Base-by-base conservation (phyloP, 768 basidiomycete genomes). In the Trametes cingulata region DNA sequence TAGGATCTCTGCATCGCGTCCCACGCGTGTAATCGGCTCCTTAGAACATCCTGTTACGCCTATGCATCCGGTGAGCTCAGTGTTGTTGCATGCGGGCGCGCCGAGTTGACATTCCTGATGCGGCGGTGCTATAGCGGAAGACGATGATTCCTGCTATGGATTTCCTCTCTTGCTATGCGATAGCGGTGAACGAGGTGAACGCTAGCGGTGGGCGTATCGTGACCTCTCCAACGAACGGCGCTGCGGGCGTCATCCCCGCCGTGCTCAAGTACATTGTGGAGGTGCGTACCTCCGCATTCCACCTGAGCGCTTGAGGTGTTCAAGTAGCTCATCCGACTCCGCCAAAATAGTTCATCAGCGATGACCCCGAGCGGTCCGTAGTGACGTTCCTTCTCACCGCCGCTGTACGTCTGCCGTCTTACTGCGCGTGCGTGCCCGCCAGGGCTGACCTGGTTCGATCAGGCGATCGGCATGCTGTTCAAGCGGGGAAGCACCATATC, bases 401-500 rank as follows among this genome's bases (percentile, higher is more conserved):
- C 48, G 79, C 91, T 53, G 93, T 92, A 68, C 65, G 85, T 78
- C n/a, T 41, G n/a, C 36, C 7, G 5, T 24, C 40, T 20, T 62
- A 24, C 5, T 55, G 35, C 9, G 6, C 39, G 17, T 19, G 8
- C 13, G 35, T 40, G 24, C 29, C 17, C 25, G 15, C 22, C 10
- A 27, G 14, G 45, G 36, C 19, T 25, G 59, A 35, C 37, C 50
- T 9, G 27, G 19, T 43, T 55, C 17, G 52, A 24, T 3, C 42
- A 91, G 90, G 90, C 95, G 9, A 76, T 96, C 53, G 94, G 95
- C 15, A 97, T 97, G 95, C 77, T 97, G 33, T 96, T 94, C 79
- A 98, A 98, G 72, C 85, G 95, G 60, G 94, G 95, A n/a, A 93
- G 93, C 62, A 96, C 95, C 1, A 97, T 98, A 51, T 92, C 90